phyloP scores from a whole-genome alignment of 2,329 filamentous ascomycete species.

The Aspergillus uvarum region DNA sequence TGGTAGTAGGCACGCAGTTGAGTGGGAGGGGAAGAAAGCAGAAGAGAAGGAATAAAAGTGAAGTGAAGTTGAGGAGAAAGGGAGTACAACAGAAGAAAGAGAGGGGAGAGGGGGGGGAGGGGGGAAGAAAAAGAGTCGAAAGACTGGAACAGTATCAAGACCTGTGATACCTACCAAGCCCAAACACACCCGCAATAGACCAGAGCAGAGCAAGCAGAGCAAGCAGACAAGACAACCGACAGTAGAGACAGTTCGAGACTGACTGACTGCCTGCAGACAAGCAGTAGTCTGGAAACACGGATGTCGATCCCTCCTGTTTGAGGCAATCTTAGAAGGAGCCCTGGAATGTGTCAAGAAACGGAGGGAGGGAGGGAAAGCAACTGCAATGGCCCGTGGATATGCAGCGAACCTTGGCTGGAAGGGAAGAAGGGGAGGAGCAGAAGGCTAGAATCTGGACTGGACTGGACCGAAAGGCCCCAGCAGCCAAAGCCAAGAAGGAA shows the following conservation, averaged over 20 bases:
- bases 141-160: background rate
- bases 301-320: too few relatives aligned
- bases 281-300: too few relatives aligned
- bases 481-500: background rate
- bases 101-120: background rate
- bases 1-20: too few relatives aligned
- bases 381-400: background rate
- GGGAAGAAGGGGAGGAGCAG: too few relatives aligned
- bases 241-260: background rate
- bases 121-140: background rate
- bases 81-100: background rate
- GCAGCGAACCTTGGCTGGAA: background rate
- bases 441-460: background rate
- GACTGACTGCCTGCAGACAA: too few relatives aligned
- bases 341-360: background rate
- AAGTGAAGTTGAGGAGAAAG: background rate
- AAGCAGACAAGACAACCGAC: too few relatives aligned
- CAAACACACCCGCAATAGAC: background rate
- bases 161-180: background rate
- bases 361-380: too few relatives aligned
- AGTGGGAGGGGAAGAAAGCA: background rate
- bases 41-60: background rate
- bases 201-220: background rate
- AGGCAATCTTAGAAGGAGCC: background rate
- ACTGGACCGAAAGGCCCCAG: too few relatives aligned